phyloP scores from a whole-genome alignment of 2,329 filamentous ascomycete species.

The Monilinia fructigena region DNA sequence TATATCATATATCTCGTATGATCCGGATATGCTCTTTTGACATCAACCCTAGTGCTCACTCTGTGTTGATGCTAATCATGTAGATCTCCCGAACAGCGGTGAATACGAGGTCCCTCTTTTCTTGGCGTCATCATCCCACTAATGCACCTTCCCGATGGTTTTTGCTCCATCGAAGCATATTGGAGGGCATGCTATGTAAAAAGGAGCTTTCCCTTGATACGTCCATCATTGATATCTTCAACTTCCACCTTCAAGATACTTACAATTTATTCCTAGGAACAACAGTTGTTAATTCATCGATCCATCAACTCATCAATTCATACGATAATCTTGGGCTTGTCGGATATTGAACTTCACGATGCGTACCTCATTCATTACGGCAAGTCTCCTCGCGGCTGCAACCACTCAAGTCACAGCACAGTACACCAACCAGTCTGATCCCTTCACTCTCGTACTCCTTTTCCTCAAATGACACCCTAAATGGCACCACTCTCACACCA shows the following conservation, averaged over 20 bases:
- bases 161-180: not conserved
- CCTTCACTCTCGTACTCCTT: constrained; percentile 46
- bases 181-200: not conserved
- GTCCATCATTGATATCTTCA: not conserved
- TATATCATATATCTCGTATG: not conserved
- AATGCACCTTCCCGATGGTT: constrained; percentile 9
- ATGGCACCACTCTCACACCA: constrained; percentile 43
- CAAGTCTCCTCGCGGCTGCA: constrained; percentile 29
- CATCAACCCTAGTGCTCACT: not conserved
- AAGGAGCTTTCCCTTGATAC: not conserved
- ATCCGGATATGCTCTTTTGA: not conserved
- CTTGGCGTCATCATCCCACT: constrained; percentile 9
- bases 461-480: constrained; percentile 42
- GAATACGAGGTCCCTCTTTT: constrained; percentile 17
- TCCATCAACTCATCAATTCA: not conserved
- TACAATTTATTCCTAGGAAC: not conserved
- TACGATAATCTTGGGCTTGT: not conserved
- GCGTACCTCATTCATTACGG: constrained; percentile 29
- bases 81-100: constrained; percentile 3
- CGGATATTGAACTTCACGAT: constrained; percentile 24
- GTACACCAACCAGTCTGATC: constrained; percentile 43
- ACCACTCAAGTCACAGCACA: constrained; percentile 33
- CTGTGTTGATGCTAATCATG: not conserved
- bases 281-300: not conserved
- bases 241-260: not conserved